phyloP scores from a whole-genome alignment of 441 rosid genomes.

The Eutrema salsugineum region DNA sequence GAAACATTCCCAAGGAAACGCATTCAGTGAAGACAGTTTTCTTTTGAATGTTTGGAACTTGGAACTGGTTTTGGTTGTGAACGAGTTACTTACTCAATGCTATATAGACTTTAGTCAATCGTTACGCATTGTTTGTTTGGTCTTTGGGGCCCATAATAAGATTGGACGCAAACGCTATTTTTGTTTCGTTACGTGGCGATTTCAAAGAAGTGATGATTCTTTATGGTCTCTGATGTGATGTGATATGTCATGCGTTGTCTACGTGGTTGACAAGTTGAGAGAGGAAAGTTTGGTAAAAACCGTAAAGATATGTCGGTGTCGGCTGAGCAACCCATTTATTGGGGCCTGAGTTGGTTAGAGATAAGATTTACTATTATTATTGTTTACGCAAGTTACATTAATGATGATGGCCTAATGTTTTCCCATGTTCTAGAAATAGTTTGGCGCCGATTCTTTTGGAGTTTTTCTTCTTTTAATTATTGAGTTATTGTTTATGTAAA shows the following conservation, averaged over 20 bases:
- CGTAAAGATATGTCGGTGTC: slow-evolving; percentile 6
- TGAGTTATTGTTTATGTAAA: background rate
- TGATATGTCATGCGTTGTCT: slow-evolving; percentile 1
- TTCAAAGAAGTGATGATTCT: background rate
- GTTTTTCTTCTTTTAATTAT: background rate
- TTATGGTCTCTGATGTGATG: background rate
- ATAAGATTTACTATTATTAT: background rate
- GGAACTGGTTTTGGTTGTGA: background rate
- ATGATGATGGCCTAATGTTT: background rate
- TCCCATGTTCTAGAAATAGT: background rate
- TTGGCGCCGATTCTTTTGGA: background rate
- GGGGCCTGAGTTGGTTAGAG: background rate
- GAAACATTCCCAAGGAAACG: too few relatives aligned
- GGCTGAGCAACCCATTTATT: slow-evolving; percentile 16
- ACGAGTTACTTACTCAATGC: background rate
- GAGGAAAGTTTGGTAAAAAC: slow-evolving; percentile 4
- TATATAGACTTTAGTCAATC: background rate
- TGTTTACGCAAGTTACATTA: background rate
- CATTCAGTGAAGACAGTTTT: background rate
- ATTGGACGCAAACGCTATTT: background rate
- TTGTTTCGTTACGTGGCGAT: background rate
- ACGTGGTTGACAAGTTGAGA: slow-evolving; percentile 7
- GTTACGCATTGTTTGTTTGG: background rate
- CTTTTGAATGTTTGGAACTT: background rate
- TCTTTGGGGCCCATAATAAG: background rate